A percentile compares a stretch with the other conserved stretches of the same genome.
phyloP scores from a whole-genome alignment of 208 protist genomes.

The Paratrypanosoma confusum region DNA sequence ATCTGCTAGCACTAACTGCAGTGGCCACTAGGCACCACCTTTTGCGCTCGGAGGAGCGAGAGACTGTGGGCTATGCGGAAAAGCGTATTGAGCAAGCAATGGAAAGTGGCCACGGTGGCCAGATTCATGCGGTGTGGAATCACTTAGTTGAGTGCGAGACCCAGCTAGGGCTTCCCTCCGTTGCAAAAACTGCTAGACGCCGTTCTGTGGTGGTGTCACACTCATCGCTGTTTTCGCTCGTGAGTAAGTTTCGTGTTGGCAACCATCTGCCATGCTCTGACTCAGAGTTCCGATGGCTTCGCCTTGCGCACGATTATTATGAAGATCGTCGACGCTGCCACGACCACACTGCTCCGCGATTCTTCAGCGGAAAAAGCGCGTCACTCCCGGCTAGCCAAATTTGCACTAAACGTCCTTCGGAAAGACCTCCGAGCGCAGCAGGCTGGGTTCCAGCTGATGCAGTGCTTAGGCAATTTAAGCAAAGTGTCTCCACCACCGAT shows the following conservation, averaged over 20 bases:
- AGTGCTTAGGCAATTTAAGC: constrained; percentile 4
- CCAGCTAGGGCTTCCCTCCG: constrained; percentile 33
- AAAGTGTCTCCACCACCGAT: constrained; percentile 13
- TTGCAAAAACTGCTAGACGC: constrained; percentile 40
- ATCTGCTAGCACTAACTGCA: constrained; percentile 42
- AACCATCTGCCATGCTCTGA: constrained; percentile 50
- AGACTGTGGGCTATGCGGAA: constrained; percentile 60
- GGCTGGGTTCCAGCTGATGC: constrained; percentile 7
- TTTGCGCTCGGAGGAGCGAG: constrained; percentile 47
- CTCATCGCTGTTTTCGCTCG: constrained; percentile 22
- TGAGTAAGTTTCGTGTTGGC: constrained; percentile 61
- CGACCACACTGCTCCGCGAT: constrained; percentile 1
- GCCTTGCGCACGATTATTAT: constrained; percentile 38
- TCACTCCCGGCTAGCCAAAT: not conserved
- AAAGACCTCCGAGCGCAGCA: constrained; percentile 7
- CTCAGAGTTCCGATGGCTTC: constrained; percentile 30
- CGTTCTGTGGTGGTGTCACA: constrained; percentile 36
- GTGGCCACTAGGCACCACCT: constrained; percentile 57
- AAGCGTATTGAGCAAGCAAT: constrained; percentile 58
- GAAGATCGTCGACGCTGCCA: constrained; percentile 28
- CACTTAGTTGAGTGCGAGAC: constrained; percentile 40
- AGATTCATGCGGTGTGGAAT: constrained; percentile 52
- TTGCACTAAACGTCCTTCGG: constrained; percentile 13
- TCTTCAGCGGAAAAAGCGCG: not conserved
- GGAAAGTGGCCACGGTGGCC: constrained; percentile 24